Conservation (phyloP, 345 rosid genomes). For the Mangifera indica region DNA sequence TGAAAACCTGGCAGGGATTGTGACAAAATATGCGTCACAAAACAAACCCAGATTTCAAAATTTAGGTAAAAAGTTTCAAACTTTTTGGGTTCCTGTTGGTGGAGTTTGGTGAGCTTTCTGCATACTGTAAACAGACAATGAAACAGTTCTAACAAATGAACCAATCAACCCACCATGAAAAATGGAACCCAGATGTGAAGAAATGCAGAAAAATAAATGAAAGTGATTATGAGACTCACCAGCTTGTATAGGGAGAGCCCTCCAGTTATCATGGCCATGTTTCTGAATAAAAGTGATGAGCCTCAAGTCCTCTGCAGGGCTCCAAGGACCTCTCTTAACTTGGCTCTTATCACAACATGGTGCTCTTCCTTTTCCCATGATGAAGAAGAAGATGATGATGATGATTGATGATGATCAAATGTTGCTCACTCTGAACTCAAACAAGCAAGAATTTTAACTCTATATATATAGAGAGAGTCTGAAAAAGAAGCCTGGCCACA, state of each 20-base stretch:
- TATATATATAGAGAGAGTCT: neutral
- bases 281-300: conserved; percentile 77
- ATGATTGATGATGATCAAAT: too few relatives aligned
- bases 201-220: neutral
- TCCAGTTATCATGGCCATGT: conserved; percentile 90
- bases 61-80: conserved; percentile 24
- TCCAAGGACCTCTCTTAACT: conserved; percentile 98
- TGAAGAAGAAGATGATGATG: too few relatives aligned
- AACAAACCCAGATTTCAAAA: neutral
- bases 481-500: too few relatives aligned
- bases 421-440: neutral
- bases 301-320: conserved; percentile 76
- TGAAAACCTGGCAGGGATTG: neutral
- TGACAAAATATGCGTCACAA: neutral
- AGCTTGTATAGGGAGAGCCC: conserved; percentile 88
- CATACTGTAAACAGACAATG: conserved; percentile 1
- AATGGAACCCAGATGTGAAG: neutral
- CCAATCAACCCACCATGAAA: too few relatives aligned
- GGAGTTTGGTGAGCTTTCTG: neutral
- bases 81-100: neutral
- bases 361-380: conserved; percentile 84
- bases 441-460: neutral
- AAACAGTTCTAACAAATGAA: neutral
- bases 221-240: conserved; percentile 38
- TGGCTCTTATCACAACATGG: conserved; percentile 84